Percentiles rank a stretch among this genome's conserved stretches.
Conservation (phyloP, 2,329 filamentous ascomycete genomes). For the Pseudocercospora musae region DNA sequence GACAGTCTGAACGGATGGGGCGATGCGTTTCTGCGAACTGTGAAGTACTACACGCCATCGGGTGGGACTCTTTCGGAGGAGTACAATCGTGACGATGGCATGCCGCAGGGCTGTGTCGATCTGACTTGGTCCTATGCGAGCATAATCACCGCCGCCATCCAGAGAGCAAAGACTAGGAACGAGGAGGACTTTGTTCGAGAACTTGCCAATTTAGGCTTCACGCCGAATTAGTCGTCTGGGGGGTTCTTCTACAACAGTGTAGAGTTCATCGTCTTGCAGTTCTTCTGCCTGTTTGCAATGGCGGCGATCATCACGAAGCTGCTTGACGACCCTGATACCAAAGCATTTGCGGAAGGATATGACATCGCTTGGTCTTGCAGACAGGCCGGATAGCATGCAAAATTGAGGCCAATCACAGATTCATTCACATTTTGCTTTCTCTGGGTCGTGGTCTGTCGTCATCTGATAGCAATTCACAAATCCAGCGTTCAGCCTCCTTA, state of each 20-base stretch:
- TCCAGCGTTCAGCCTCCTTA: conserved; percentile 61
- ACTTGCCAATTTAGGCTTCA: conserved; percentile 26
- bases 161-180: conserved; percentile 25
- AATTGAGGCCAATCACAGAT: too few species aligned
- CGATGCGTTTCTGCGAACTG: conserved; percentile 35
- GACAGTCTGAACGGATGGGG: conserved; percentile 33
- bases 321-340: neutral
- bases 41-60: conserved; percentile 33
- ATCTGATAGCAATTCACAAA: conserved; percentile 45
- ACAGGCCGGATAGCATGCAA: neutral
- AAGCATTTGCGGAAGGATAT: neutral
- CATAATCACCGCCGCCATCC: conserved; percentile 32
- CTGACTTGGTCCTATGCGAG: conserved; percentile 38
- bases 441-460: conserved; percentile 17
- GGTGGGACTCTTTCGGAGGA: conserved; percentile 32
- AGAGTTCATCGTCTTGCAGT: neutral
- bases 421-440: conserved; percentile 17
- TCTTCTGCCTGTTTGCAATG: neutral
- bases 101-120: conserved; percentile 30
- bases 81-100: conserved; percentile 32
- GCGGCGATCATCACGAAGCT: neutral
- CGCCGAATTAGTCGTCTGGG: conserved; percentile 5
- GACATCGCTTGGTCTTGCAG: neutral
- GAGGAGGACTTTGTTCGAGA: conserved; percentile 21
- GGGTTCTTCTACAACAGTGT: neutral